These are phyloP conservation scores for Rhizopogon rudus DNA, from an alignment of 768 basidiomycete species.

Conservation along the genomic window DNA sequence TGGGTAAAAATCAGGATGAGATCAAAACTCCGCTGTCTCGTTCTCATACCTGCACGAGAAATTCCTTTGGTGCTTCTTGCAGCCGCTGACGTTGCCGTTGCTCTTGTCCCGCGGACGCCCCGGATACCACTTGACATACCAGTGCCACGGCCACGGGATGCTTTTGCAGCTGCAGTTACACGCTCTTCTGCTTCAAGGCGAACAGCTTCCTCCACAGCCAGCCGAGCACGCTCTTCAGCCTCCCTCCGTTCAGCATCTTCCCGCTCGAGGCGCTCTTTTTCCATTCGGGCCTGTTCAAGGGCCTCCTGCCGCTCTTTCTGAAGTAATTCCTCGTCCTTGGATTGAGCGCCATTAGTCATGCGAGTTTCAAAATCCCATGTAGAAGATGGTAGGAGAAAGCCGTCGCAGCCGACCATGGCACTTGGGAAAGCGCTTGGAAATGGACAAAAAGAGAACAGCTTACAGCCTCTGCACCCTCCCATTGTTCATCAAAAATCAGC, in stretches of 20 bases:
- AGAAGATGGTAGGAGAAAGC: neutral
- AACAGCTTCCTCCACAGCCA: conserved; percentile 26
- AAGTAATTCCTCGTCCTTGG: conserved; percentile 56
- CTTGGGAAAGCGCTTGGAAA: neutral
- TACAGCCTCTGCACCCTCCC: conserved; percentile 71
- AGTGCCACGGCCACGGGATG: conserved; percentile 39
- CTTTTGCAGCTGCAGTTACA: conserved; percentile 27
- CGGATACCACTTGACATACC: conserved; percentile 51
- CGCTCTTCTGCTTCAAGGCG: conserved; percentile 45
- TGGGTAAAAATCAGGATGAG: neutral
- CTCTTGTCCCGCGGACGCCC: conserved; percentile 70
- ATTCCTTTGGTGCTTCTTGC: conserved; percentile 41
- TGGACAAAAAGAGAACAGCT: conserved; percentile 18
- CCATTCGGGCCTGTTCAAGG: conserved; percentile 21
- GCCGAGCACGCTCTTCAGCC: conserved; percentile 30
- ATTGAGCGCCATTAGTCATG: neutral
- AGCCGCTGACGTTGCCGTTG: conserved; percentile 44
- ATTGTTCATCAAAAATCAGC: conserved; percentile 71
- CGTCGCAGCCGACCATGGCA: neutral
- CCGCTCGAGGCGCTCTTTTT: conserved; percentile 25
- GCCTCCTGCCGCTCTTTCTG: conserved; percentile 38
- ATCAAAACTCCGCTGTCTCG: neutral
- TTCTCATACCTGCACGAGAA: conserved; percentile 31
- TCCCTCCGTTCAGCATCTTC: conserved; percentile 34
- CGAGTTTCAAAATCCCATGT: neutral